These are phyloP conservation scores for Tetrahymena malaccensis DNA, from an alignment of 73 alveolate genomes.

Conservation along the genomic window DNA sequence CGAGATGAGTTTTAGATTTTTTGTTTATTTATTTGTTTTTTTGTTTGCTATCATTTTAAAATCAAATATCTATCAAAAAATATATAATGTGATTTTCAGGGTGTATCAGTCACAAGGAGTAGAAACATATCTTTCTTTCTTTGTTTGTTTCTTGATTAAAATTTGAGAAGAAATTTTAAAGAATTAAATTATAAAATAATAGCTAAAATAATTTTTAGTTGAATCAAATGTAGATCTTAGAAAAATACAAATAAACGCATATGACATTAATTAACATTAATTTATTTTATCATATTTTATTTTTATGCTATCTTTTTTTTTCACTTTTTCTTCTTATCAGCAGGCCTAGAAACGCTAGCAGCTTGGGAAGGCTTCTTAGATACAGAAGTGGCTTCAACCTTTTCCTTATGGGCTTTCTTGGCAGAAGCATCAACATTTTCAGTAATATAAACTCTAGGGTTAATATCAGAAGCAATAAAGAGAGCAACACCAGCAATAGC, in stretches of 20 bases:
- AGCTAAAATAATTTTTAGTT: too few species aligned
- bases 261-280: neutral
- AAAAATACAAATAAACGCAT: neutral
- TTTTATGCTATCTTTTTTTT: neutral
- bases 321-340: neutral
- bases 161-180: neutral
- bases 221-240: neutral
- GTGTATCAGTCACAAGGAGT: neutral
- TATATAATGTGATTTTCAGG: neutral
- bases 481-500: conserved; percentile 1
- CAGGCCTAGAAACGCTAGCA: neutral
- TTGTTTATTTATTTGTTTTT: too few species aligned
- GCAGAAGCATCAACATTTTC: neutral
- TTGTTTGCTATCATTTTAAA: too few species aligned
- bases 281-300: neutral
- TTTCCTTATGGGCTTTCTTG: neutral
- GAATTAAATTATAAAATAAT: neutral
- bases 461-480: neutral
- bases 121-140: neutral
- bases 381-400: neutral
- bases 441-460: neutral
- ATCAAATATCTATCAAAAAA: neutral
- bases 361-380: neutral
- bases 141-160: too few species aligned
- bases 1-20: too few species aligned